A percentile compares a stretch with the other conserved stretches of the same genome.
phyloP scores from a whole-genome alignment of 148 eudicot genomes.

The Cornus suecica region DNA sequence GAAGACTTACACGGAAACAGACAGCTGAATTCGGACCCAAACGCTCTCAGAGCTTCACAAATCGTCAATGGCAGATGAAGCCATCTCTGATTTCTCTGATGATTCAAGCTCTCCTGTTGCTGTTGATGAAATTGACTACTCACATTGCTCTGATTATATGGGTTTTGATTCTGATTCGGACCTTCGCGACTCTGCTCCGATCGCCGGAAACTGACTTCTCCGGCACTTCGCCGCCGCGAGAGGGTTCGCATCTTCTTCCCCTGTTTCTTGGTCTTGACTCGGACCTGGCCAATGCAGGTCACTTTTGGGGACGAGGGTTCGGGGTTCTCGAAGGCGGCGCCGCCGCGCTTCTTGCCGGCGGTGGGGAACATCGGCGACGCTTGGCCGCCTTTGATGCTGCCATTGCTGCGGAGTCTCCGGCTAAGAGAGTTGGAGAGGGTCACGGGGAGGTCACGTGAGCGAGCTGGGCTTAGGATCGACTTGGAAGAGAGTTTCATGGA shows the following conservation, averaged over 20 bases:
- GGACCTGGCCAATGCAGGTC: conserved; percentile 89
- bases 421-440: conserved; percentile 53
- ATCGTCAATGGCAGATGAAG: conserved; percentile 78
- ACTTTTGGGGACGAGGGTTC: conserved; percentile 95
- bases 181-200: conserved; percentile 25
- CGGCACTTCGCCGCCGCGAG: conserved; percentile 29
- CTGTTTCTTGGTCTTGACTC: conserved; percentile 79
- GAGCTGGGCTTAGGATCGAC: conserved; percentile 53
- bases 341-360: conserved; percentile 28
- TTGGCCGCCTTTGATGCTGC: conserved; percentile 50
- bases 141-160: not conserved
- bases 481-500: conserved; percentile 58
- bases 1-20: conserved; percentile 69
- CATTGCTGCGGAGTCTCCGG: conserved; percentile 49
- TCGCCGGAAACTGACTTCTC: conserved; percentile 52
- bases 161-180: not conserved
- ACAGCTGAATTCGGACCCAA: conserved; percentile 76
- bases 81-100: conserved; percentile 69
- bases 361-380: conserved; percentile 55
- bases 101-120: conserved; percentile 30
- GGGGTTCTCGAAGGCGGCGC: conserved; percentile 53
- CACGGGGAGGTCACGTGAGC: conserved; percentile 27
- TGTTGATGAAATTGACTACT: not conserved
- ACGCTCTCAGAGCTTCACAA: conserved; percentile 65
- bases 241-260: conserved; percentile 49